Percentiles rank a stretch among this genome's conserved stretches.
phyloP scores from a whole-genome alignment of 148 eudicot species.

The Nepenthes gracilis region DNA sequence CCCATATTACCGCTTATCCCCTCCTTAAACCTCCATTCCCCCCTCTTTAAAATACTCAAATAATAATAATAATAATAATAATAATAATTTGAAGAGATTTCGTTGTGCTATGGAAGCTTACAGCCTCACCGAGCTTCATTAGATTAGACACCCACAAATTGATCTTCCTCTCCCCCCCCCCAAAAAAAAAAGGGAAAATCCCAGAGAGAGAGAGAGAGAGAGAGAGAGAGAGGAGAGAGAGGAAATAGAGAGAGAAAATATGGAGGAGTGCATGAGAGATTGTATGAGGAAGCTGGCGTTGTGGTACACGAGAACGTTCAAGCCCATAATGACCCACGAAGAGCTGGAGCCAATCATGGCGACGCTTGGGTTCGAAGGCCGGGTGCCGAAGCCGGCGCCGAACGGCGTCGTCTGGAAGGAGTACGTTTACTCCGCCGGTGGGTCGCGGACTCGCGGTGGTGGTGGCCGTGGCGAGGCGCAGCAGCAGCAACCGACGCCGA shows the following conservation, averaged over 20 bases:
- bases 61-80: too few species aligned
- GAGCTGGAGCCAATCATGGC: constrained; percentile 49
- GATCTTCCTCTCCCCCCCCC: too few species aligned
- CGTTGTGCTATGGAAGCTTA: too few species aligned
- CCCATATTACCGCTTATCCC: too few species aligned
- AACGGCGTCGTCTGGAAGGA: constrained; percentile 37
- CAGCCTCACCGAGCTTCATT: too few species aligned
- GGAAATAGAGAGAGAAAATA: constrained; percentile 1
- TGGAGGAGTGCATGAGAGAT: constrained; percentile 17
- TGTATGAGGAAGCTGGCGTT: constrained; percentile 32
- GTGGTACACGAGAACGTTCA: constrained; percentile 42
- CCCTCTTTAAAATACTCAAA: too few species aligned
- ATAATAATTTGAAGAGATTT: too few species aligned
- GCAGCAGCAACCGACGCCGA: not conserved
- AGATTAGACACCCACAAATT: too few species aligned
- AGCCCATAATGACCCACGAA: constrained; percentile 41
- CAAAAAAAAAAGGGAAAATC: too few species aligned
- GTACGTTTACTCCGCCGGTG: constrained; percentile 15
- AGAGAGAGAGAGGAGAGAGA: not conserved
- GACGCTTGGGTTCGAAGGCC: constrained; percentile 29
- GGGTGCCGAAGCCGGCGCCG: constrained; percentile 4
- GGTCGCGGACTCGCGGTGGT: not conserved
- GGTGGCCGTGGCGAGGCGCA: not conserved
- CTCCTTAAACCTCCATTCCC: too few species aligned
- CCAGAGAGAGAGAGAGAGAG: not conserved